Percentiles rank a stretch among this genome's conserved stretches.
These are phyloP conservation scores for Flaveria robusta DNA, from an alignment of 129 eudicot species.

Conservation along the genomic window DNA sequence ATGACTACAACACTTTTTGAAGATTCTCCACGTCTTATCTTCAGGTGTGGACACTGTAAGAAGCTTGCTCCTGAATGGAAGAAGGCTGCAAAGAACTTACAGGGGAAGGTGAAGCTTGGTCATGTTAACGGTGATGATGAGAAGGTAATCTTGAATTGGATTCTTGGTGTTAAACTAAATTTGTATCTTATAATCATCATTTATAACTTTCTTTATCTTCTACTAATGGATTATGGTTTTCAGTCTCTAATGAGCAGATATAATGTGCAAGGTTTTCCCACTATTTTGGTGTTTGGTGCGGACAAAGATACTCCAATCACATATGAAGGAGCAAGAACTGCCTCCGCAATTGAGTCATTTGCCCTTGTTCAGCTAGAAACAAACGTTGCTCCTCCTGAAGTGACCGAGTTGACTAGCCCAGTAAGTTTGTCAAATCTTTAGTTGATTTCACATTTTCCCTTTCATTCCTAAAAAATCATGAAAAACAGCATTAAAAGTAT, in stretches of 20 bases:
- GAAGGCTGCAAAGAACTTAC: constrained; percentile 86
- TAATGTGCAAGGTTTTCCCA: constrained; percentile 87
- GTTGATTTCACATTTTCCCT: neutral
- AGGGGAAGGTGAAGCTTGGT: constrained; percentile 95
- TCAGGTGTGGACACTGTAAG: constrained; percentile 99
- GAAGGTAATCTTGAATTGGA: constrained; percentile 50
- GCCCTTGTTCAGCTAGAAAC: constrained; percentile 84
- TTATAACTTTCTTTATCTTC: neutral
- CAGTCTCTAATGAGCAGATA: constrained; percentile 96
- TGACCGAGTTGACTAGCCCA: constrained; percentile 69
- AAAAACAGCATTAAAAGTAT: constrained; percentile 7
- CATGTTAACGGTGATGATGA: constrained; percentile 92
- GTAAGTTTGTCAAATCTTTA: constrained; percentile 40
- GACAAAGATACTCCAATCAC: constrained; percentile 82
- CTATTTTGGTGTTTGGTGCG: constrained; percentile 90
- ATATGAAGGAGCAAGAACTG: constrained; percentile 88
- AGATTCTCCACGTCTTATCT: constrained; percentile 5
- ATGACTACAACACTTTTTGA: neutral
- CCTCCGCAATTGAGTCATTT: constrained; percentile 82
- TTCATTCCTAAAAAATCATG: neutral
- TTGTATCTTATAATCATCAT: neutral
- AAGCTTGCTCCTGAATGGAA: constrained; percentile 99
- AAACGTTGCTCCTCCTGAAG: constrained; percentile 87
- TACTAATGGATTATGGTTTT: constrained; percentile 42
- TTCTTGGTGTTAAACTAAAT: neutral